Evolutionary conservation across 1,284 basidiomycete species (phyloP), one percentile per base, ranked within the genome.

Genomic region (Rhodotorula sp.): DNA sequence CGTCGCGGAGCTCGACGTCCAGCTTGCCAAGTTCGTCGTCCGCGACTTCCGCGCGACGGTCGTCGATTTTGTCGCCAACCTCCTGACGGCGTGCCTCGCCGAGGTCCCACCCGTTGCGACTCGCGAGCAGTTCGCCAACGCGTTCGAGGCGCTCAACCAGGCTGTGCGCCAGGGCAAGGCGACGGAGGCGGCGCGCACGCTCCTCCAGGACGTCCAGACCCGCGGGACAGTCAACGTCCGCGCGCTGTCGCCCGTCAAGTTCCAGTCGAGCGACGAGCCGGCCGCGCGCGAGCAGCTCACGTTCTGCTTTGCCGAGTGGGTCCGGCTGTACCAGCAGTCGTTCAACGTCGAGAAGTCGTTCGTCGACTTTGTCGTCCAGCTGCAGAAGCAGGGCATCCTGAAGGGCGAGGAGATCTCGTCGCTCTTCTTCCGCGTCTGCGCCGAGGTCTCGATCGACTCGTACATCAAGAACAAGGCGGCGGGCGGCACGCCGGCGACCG

Each of bases 351-450:
- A 99, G 83, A 95, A 96, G 82, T 90, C 90, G 64, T 99, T 99
- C 80, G 91, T 98, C 74, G 90, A 91, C n/a, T 99, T 95, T 83
- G 95, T 99, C 82, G 96, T 92, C 32, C 91, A 94, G 81, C 85
- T 99, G 68, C 96, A 95, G 71, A 94, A 93, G 80, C 94, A 97
- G 83, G 94, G 94, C 69, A 96, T 99, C 70, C 85, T 99, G 78
- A 97, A 94, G 81, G 91, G 92, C 54, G 97, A 99, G 81, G 96
- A 99, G 76, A 87, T 94, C 32, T 97, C 96, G 15, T 95, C 93
- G 5, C 91, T 98, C 81, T 99, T 99, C 86, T 99, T 98, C 88
- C 88, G 97, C 34, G 94, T 97, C 51, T 98, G 95, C 81, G 92
- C 94, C 72, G 95, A 99, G 82, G 90, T 94, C 44, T 94, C 94